Percentiles rank a stretch among this genome's conserved stretches.
Evolutionary conservation across 1,284 basidiomycete genomes (phyloP).

Genomic region (Boletus nobilissimus): DNA sequence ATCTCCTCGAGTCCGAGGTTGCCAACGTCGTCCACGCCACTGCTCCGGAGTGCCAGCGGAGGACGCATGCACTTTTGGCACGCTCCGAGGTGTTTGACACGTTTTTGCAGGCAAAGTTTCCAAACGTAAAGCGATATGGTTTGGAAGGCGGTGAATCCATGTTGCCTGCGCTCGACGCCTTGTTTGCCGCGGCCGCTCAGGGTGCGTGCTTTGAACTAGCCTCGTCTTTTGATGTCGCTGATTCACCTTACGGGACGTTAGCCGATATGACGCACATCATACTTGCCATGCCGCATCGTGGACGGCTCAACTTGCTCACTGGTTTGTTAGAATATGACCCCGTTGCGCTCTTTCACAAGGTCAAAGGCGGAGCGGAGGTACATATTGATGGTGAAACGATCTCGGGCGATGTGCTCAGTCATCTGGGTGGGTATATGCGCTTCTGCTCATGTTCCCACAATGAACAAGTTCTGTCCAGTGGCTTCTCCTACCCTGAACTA

Average conservation of each 20-base stretch:
- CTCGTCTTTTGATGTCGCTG: background rate
- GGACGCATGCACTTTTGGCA: slow-evolving; percentile 76
- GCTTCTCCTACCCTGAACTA: slow-evolving; percentile 72
- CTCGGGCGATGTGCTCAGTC: slow-evolving; percentile 88
- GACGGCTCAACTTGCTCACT: slow-evolving; percentile 88
- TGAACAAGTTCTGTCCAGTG: slow-evolving; percentile 49
- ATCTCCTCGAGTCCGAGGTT: slow-evolving; percentile 75
- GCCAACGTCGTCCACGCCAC: slow-evolving; percentile 32
- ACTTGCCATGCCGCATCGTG: slow-evolving; percentile 86
- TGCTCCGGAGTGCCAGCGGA: slow-evolving; percentile 52
- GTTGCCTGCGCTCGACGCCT: slow-evolving; percentile 82
- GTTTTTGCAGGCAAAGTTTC: slow-evolving; percentile 84
- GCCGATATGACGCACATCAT: slow-evolving; percentile 78
- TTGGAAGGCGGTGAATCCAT: slow-evolving; percentile 92
- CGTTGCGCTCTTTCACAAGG: slow-evolving; percentile 83
- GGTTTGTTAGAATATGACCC: slow-evolving; percentile 76
- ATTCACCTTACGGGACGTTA: slow-evolving; percentile 39
- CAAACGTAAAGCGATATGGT: slow-evolving; percentile 85
- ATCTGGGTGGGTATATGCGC: slow-evolving; percentile 64
- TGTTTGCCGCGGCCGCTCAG: slow-evolving; percentile 75
- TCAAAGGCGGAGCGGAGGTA: slow-evolving; percentile 80
- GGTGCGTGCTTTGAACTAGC: slow-evolving; percentile 53
- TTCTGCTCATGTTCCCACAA: background rate
- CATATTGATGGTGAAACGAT: slow-evolving; percentile 71
- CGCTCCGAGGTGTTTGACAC: slow-evolving; percentile 85